Evolutionary conservation across 208 protist genomes (phyloP), one percentile per base, ranked within the genome.

Genomic region (Trypanosoma brucei): DNA sequence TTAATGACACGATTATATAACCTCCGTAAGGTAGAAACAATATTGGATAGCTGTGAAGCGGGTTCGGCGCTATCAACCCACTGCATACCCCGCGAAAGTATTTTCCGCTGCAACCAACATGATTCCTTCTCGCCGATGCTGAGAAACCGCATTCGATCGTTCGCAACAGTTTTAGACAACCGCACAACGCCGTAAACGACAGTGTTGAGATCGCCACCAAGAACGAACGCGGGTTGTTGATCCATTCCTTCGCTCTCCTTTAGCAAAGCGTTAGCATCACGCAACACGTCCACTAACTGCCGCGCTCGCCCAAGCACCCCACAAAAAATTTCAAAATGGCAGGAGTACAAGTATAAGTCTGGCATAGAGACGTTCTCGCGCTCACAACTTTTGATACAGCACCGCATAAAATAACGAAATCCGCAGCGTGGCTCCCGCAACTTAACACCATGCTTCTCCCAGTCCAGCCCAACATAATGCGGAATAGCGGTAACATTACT

Each of bases 121-220:
- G 83, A 79, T 70, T 94, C 88, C 2, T 62, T 71, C 67, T 92
- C 88, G 33, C 84, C 84, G 34, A 86, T 2, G 54, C 65, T 76
- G 42, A 94, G 52, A 35, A 80, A 52, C 0, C 81, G 78, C 42
- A 94, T 55, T 0, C 88, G 83, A 57, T 91, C 84, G 0, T 54
- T 76, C 22, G 37, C 78, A 62, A 77, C 83, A 39, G 1, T 40
- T 35, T 50, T 56, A 39, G 76, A 77, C 9, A 75, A 76, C 5
- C 83, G 84, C 30, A 88, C 88, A 37, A 92, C 77, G 42, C 83
- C 75, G 67, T 92, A 77, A 37, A 78, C 82, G 64, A 91, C 85
- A 1, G 88, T 91, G 71, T 91, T 94, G 31, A 94, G 67, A 59
- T 94, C 88, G 0, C 88, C 88, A 13, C 68, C 84, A 53, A 94